Evolutionary conservation across 2,329 filamentous ascomycete species (phyloP), one percentile per base, ranked within the genome.

Genomic region (Penicillium palitans): DNA sequence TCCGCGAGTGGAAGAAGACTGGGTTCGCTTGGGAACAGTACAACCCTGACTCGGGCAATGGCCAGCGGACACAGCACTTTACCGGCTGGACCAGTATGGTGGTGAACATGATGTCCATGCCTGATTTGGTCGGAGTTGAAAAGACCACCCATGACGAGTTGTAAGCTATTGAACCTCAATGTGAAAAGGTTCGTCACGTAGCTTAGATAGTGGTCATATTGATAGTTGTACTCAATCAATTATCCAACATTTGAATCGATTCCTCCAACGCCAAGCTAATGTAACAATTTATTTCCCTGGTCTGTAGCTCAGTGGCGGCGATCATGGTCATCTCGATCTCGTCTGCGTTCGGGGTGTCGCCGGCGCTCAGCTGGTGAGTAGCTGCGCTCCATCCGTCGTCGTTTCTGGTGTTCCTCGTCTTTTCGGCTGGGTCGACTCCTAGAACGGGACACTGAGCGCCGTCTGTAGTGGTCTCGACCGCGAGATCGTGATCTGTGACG

Each of bases 1-100:
- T 89, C 79, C 84, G 87, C 58, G 88, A 87, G 73, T 99, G 93
- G 93, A 81, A 88, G 72, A 86, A 90, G 71, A 98, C 95, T 0
- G 93, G 93, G 19, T 98, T 98, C 73, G 95, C 93, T 0, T 99
- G 93, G 93, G 95, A 99, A 78, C 95, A 99, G 78, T 99, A 98
- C 76, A 91, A 96, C 73, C 91, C 93, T 0, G 91, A 96, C 68
- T 96, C 91, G 4, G 95, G 95, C 46, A 84, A 85, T 53, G 95
- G 95, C n/a, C 93, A 98, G 80, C 84, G 95, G 42, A 98, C 93
- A 6, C 92, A 97, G 81, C 93, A 98, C 76, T 99, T 99, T 74
- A 97, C 95, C 0, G 95, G 95, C 51, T 99, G 95, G 95, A 99
- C 95, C n/a, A 96, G 91, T 74, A 80, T 98, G 76, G 90, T 98